phyloP scores from a whole-genome alignment of 192 early-diverging fungal species.

The Backusella westeae region DNA sequence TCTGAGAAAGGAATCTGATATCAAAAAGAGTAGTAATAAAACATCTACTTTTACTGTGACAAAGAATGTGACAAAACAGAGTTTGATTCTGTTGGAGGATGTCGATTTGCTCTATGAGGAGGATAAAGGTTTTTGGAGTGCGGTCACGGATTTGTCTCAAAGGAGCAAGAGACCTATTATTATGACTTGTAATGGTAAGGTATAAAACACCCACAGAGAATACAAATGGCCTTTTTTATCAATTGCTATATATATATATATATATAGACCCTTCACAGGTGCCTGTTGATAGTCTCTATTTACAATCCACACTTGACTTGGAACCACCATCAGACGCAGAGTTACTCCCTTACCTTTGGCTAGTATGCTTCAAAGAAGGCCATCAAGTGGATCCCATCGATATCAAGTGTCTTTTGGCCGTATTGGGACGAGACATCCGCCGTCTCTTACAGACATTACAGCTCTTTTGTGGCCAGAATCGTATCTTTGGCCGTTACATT shows the following conservation, averaged over 20 bases:
- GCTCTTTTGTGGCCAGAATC: not conserved
- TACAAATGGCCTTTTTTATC: not conserved
- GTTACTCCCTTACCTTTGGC: slow-evolving; percentile 18
- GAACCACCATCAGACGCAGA: slow-evolving; percentile 11
- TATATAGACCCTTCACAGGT: slow-evolving; percentile 10
- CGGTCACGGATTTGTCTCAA: slow-evolving; percentile 62
- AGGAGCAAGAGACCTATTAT: slow-evolving; percentile 79
- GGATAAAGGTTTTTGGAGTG: slow-evolving; percentile 78
- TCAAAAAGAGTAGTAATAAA: not conserved
- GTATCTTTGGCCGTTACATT: slow-evolving; percentile 1
- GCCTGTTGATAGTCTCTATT: slow-evolving; percentile 7
- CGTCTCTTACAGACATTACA: slow-evolving; percentile 24
- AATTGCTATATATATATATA: not conserved
- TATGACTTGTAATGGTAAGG: slow-evolving; percentile 71
- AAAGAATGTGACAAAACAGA: slow-evolving; percentile 43
- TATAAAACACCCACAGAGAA: not conserved
- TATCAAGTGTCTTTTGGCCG: slow-evolving; percentile 11
- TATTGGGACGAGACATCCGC: slow-evolving; percentile 20
- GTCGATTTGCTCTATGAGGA: slow-evolving; percentile 80
- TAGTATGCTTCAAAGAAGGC: slow-evolving; percentile 24
- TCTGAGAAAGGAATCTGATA: not conserved
- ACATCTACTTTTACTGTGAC: not conserved
- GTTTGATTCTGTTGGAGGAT: slow-evolving; percentile 80
- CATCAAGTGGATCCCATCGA: slow-evolving; percentile 22
- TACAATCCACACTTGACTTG: slow-evolving; percentile 11